phyloP scores from a whole-genome alignment of 768 basidiomycete genomes.

The Mycena chlorophos region DNA sequence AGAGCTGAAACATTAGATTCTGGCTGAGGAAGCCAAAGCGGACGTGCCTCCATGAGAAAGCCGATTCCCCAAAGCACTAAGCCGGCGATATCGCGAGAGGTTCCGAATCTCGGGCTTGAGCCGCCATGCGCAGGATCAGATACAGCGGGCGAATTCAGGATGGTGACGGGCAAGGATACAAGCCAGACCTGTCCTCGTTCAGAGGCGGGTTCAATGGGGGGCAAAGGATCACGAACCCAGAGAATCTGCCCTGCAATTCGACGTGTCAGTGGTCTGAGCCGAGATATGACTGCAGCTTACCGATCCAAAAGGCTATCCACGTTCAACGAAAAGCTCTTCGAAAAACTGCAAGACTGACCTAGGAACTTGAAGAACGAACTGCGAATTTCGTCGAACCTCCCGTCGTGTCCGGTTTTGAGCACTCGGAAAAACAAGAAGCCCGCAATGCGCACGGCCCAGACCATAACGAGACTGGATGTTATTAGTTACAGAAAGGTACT shows the following conservation, averaged over 20 bases:
- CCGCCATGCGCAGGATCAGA: slow-evolving; percentile 46
- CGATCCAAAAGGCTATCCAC: slow-evolving; percentile 53
- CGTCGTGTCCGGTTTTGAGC: slow-evolving; percentile 64
- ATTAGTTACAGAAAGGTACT: slow-evolving; percentile 14
- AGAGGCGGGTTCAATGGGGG: slow-evolving; percentile 4
- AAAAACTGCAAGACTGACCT: slow-evolving; percentile 31
- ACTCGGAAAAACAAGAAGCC: slow-evolving; percentile 74
- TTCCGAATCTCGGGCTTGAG: slow-evolving; percentile 59
- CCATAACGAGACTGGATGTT: slow-evolving; percentile 53
- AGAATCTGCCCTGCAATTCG: slow-evolving; percentile 51
- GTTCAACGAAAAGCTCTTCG: neutral
- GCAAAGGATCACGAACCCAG: slow-evolving; percentile 39
- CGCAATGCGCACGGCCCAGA: slow-evolving; percentile 63
- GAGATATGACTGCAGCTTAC: slow-evolving; percentile 26
- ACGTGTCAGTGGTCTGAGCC: too few relatives aligned
- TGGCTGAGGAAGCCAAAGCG: slow-evolving; percentile 9
- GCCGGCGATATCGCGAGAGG: slow-evolving; percentile 61
- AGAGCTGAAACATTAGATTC: slow-evolving; percentile 34
- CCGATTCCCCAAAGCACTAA: slow-evolving; percentile 62
- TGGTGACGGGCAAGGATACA: slow-evolving; percentile 62
- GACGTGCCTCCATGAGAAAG: slow-evolving; percentile 48
- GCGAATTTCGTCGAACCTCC: slow-evolving; percentile 67
- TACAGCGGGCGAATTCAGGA: slow-evolving; percentile 68
- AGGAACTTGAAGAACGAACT: slow-evolving; percentile 66
- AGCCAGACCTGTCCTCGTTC: slow-evolving; percentile 47